Evolutionary conservation across 306 rosid species (phyloP).

Genomic region (Ziziphus jujuba): DNA sequence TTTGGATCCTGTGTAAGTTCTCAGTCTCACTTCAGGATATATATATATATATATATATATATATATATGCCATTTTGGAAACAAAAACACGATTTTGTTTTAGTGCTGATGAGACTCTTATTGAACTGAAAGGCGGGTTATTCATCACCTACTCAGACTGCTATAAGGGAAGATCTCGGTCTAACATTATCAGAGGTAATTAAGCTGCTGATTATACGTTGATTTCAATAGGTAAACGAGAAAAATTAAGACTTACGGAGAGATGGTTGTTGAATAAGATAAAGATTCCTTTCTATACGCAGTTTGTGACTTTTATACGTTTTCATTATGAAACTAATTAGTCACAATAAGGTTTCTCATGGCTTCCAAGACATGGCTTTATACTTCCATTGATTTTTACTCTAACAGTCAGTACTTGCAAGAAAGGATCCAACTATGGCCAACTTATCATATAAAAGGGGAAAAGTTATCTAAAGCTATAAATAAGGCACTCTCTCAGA

Average conservation of each 20-base stretch:
- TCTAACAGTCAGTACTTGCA: neutral
- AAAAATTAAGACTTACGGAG: too few species aligned
- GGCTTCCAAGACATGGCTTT: constrained; percentile 1
- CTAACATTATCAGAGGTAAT: constrained; percentile 70
- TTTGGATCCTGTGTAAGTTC: constrained; percentile 82
- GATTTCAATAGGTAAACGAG: too few species aligned
- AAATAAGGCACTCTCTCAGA: neutral
- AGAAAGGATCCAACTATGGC: neutral
- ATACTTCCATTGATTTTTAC: too few species aligned
- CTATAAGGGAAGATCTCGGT: constrained; percentile 60
- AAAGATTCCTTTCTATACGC: neutral
- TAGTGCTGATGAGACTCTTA: constrained; percentile 24
- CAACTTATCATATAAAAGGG: too few species aligned
- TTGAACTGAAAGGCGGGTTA: constrained; percentile 66
- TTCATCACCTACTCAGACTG: constrained; percentile 87
- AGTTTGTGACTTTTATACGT: neutral
- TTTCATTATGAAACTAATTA: neutral
- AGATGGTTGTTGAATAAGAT: neutral
- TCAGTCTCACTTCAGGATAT: neutral
- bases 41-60: too few species aligned
- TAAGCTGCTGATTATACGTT: neutral
- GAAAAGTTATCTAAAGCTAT: too few species aligned
- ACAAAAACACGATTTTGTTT: neutral
- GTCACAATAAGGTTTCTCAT: neutral
- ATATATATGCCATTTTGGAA: neutral